These are phyloP conservation scores for Cladobotryum protrusum DNA, from an alignment of 2,329 filamentous ascomycete species.

Conservation along the genomic window DNA sequence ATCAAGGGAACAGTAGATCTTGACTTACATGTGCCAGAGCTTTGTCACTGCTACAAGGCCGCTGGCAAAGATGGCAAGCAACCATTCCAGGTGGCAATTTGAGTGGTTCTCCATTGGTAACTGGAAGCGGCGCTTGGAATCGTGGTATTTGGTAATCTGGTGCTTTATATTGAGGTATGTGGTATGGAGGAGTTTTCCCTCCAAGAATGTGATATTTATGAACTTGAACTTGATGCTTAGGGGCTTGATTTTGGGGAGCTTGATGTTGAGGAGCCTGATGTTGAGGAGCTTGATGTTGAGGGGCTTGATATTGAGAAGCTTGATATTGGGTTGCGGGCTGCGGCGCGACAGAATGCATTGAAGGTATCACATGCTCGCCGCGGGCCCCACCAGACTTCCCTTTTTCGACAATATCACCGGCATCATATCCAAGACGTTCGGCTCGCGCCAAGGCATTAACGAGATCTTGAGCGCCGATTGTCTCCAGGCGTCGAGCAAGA, in stretches of 20 bases:
- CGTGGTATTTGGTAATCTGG: too few species aligned
- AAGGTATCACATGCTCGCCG: slow-evolving; percentile 33
- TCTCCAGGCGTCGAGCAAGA: slow-evolving; percentile 44
- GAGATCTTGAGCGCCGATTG: slow-evolving; percentile 47
- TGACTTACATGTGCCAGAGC: slow-evolving; percentile 26
- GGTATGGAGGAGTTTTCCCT: too few species aligned
- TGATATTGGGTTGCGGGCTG: slow-evolving; percentile 7
- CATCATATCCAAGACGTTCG: slow-evolving; percentile 51
- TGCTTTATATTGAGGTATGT: too few species aligned
- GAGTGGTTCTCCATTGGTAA: too few species aligned
- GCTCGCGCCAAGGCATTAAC: slow-evolving; percentile 52
- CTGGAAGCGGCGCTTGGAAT: too few species aligned
- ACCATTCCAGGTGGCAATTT: slow-evolving; percentile 13
- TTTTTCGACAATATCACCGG: slow-evolving; percentile 40
- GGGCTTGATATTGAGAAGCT: neutral
- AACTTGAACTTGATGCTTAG: neutral
- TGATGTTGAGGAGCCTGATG: neutral
- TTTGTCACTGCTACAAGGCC: slow-evolving; percentile 27
- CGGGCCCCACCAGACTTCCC: slow-evolving; percentile 16
- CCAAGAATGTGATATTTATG: too few species aligned
- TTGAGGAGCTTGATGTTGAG: neutral
- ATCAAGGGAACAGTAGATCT: neutral
- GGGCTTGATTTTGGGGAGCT: neutral
- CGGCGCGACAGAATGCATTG: slow-evolving; percentile 14
- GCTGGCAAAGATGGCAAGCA: slow-evolving; percentile 26